Evolutionary conservation across 2,329 filamentous ascomycete species (phyloP).

Genomic region (Colletotrichum sp.): DNA sequence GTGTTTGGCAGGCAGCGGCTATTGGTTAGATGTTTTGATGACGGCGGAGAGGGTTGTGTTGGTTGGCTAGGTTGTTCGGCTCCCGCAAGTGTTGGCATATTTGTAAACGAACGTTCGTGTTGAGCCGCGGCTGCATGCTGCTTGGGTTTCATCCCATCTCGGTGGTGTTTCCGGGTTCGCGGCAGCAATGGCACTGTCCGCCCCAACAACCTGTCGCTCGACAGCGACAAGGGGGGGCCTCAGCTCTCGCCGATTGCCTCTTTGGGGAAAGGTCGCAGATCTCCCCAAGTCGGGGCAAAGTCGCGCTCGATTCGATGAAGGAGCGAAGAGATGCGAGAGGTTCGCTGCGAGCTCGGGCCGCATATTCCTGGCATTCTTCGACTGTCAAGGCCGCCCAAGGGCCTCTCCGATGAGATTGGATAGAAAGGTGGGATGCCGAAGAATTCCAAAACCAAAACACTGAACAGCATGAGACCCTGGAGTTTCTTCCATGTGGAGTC

Average conservation of each 20-base stretch:
- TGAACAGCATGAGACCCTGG: not conserved
- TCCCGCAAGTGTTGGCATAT: not conserved
- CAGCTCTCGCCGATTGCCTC: not conserved
- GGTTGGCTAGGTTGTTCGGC: not conserved
- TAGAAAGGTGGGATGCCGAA: not conserved
- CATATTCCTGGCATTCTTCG: not conserved
- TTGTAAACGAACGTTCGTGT: not conserved
- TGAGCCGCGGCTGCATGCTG: not conserved
- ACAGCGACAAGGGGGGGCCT: not conserved
- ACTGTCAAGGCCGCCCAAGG: not conserved
- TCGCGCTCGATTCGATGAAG: not conserved
- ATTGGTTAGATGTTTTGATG: not conserved
- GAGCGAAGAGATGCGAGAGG: not conserved
- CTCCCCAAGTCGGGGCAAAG: not conserved
- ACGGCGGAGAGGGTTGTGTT: not conserved
- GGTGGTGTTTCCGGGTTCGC: slow-evolving; percentile 9
- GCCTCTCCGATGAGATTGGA: not conserved
- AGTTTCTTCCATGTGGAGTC: not conserved
- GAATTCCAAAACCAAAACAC: not conserved
- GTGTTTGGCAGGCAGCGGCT: not conserved
- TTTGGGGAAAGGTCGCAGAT: not conserved
- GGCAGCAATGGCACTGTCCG: slow-evolving; percentile 5
- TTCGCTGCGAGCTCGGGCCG: not conserved
- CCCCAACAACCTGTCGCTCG: not conserved
- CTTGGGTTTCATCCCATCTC: slow-evolving; percentile 19